Evolutionary conservation across 352 stramenopile species (phyloP).

Genomic region (Phytophthora meadii): DNA sequence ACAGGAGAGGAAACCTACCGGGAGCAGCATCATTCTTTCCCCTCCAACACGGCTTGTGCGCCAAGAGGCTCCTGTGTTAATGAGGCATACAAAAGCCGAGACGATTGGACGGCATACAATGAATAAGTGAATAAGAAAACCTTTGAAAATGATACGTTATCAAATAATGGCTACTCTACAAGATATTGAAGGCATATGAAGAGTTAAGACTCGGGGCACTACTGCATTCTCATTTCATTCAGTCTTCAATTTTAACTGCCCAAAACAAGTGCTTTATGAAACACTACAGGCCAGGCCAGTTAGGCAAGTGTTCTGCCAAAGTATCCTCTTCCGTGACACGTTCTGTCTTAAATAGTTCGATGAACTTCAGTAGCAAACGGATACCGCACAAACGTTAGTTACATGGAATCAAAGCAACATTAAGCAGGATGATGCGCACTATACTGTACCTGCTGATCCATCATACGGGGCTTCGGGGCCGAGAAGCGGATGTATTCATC

Average conservation of each 20-base stretch:
- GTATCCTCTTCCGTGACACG: slow-evolving; percentile 60
- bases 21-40: slow-evolving; percentile 54
- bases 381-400: slow-evolving; percentile 4
- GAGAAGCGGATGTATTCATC: slow-evolving; percentile 90
- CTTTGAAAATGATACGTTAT: background rate
- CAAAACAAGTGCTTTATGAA: no score
- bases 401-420: no score
- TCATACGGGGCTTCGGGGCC: slow-evolving; percentile 85
- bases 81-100: slow-evolving; percentile 29
- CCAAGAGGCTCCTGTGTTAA: slow-evolving; percentile 34
- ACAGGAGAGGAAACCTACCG: slow-evolving; percentile 31
- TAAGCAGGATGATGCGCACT: no score
- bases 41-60: slow-evolving; percentile 37
- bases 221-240: no score
- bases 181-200: background rate
- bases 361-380: slow-evolving; percentile 57
- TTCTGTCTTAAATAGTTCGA: slow-evolving; percentile 87
- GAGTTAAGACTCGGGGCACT: no score
- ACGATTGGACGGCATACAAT: slow-evolving; percentile 26
- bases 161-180: slow-evolving; percentile 10
- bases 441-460: slow-evolving; percentile 78
- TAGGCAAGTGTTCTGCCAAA: slow-evolving; percentile 57
- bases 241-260: no score
- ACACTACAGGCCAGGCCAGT: slow-evolving; percentile 65
- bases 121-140: slow-evolving; percentile 10